Percentiles rank a stretch among this genome's conserved stretches.
Evolutionary conservation across 2,329 filamentous ascomycete genomes (phyloP).

Genomic region (Cadophora sp.): DNA sequence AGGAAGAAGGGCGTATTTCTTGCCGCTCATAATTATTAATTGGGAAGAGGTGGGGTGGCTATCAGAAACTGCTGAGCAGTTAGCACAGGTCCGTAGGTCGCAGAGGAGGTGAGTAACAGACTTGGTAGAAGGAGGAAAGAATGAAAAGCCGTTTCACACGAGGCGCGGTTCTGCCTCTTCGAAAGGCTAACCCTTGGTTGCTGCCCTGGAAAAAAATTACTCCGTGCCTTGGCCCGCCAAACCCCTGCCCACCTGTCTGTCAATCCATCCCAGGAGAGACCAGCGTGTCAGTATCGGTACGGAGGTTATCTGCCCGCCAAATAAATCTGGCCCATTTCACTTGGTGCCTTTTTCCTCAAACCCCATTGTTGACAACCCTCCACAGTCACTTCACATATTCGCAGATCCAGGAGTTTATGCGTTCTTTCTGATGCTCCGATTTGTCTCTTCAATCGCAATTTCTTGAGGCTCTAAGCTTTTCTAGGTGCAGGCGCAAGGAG

Average conservation of each 20-base stretch:
- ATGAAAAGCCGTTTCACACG: too few species aligned
- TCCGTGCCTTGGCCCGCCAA: not conserved
- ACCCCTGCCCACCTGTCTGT: slow-evolving; percentile 2
- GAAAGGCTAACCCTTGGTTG: not conserved
- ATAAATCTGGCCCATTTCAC: slow-evolving; percentile 30
- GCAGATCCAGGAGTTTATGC: slow-evolving; percentile 29
- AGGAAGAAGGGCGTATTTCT: slow-evolving; percentile 70
- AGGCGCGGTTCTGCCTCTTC: slow-evolving; percentile 1
- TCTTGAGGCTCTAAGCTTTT: slow-evolving; percentile 20
- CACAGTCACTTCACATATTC: slow-evolving; percentile 19
- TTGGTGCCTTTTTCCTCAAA: slow-evolving; percentile 6
- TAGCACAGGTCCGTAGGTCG: not conserved
- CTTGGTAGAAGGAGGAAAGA: not conserved
- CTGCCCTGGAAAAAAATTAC: not conserved
- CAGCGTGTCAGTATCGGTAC: slow-evolving; percentile 33
- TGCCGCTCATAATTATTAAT: slow-evolving; percentile 48
- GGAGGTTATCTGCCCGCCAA: slow-evolving; percentile 22
- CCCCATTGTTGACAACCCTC: slow-evolving; percentile 9
- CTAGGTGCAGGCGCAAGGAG: slow-evolving; percentile 31
- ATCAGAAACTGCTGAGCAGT: not conserved
- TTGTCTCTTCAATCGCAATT: slow-evolving; percentile 26
- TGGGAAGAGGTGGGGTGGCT: not conserved
- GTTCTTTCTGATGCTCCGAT: slow-evolving; percentile 26
- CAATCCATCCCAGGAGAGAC: slow-evolving; percentile 26
- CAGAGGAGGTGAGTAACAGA: not conserved